Base-by-base conservation (phyloP, 2,329 filamentous ascomycete species). In the Pestalotiopsis sp. region DNA sequence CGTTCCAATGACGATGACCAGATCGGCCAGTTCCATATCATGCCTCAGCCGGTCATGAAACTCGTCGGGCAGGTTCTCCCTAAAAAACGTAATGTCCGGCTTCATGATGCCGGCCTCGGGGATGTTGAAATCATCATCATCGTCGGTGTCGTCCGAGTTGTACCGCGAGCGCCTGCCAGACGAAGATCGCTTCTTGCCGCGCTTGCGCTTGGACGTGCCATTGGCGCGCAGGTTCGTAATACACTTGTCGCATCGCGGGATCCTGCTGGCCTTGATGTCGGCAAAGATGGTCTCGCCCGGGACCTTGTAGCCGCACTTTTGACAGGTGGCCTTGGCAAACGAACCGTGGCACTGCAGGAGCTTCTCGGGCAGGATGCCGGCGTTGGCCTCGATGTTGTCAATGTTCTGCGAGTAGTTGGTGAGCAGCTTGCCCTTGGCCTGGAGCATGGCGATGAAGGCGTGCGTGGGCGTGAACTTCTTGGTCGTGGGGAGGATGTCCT, bases 351-450 rank as follows among this genome's bases (percentile, higher is more conserved):
- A 98, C 81, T 99, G 95, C 36, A 99, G 92, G 20, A 98, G 87
- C 77, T 96, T 97, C 41, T 93, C 91, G 1, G 89, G 87, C 25
- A 85, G 81, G 69, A 99, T 93, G 25, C 96, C 96, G 0, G 95
- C 95, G 75, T 93, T 91, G 70, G 91, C 88, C 80, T 99, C 95
- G 65, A 98, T 90, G 74, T 98, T 98, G 84, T 99, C 96, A 76
- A 99, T 98, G 80, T 99, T 99, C 79, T 99, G 96, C 0, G 96
- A 97, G 83, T 98, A 99, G 82, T 98, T 98, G 57, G 95, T 98
- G 69, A 98, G 88, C 6, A 99, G 88, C 80, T 97, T 97, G 72
- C 89, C 90, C 79, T 94, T 92, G 73, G 95, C 88, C 80, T 99
- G 93, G 45, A 99, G 87, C 74, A 98, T 86, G 41, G 91, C 90